Base-by-base conservation (phyloP, 805 yeast species). In the Wickerhamiella nectarea region DNA sequence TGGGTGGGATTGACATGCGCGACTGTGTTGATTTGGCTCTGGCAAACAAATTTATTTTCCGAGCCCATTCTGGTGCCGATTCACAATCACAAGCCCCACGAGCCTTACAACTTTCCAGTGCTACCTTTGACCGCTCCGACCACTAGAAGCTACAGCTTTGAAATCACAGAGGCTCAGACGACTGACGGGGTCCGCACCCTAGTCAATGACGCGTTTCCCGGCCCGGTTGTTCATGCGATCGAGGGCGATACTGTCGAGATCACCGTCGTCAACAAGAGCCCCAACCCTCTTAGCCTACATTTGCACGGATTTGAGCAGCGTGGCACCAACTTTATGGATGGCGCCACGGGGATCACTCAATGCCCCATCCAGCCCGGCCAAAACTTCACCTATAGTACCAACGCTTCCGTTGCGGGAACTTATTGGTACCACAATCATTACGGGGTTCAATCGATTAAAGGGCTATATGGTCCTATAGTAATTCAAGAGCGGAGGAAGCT, bases 401-500 rank as follows among this genome's bases (percentile, higher is more conserved):
- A 63, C 3, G 55, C 50, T 1, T 58, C 58, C 38, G 73, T 69
- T 44, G 54, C 60, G 22, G 79, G 79, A 0, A 66, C 76, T 0
- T 68, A 59, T 42, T 74, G 78, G 78, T 74, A 72, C 54, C 79
- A 74, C 48, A 65, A 75, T 4, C 78, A 74, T 43, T 61, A 59
- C 44, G 54, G 64, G 8, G 67, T 69, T 2, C 74, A 72, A 48
- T 61, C 67, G 44, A 60, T 68, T 26, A 72, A 70, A 46, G 77
- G 77, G 1, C 51, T 74, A 3, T 59, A 63, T 15, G 78, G 76
- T 6, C 69, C 69, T 1, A 51, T 73, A 20, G 61, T 71, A 22
- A 56, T 68, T 5, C 70, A 67, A 41, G 67, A 71, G 1, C 48
- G 52, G 14, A 24, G 14, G 11, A 6, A 21, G 18, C 20, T 5